A percentile compares a stretch with the other conserved stretches of the same genome.
Conservation (phyloP, 139 green algal species). For the Desmodesmus armatus region DNA sequence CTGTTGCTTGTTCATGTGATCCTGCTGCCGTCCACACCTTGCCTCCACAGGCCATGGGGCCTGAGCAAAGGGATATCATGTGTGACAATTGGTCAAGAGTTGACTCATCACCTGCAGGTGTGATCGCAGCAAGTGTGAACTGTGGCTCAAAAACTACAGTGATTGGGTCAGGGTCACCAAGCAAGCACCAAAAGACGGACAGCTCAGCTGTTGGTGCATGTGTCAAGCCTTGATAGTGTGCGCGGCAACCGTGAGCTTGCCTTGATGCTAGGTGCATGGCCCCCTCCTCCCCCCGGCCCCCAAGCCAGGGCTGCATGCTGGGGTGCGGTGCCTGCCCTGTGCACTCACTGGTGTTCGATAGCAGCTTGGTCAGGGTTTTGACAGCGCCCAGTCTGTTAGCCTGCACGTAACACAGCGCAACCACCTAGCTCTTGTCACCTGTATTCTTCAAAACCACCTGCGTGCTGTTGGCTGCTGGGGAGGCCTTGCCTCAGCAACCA, state of each 20-base stretch:
- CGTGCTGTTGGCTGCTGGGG: no score
- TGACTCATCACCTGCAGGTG: slow-evolving; percentile 69
- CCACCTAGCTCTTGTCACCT: no score
- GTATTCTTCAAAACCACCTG: no score
- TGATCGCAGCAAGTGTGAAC: not conserved
- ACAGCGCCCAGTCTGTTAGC: not conserved
- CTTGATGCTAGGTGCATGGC: not conserved
- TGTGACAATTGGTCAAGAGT: slow-evolving; percentile 60
- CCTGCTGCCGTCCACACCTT: slow-evolving; percentile 54
- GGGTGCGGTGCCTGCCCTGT: no score
- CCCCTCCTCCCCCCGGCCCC: no score
- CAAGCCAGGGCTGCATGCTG: not conserved
- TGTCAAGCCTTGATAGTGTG: not conserved
- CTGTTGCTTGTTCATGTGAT: no score
- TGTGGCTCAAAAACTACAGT: not conserved
- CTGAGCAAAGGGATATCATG: slow-evolving; percentile 75
- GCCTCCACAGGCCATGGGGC: slow-evolving; percentile 63
- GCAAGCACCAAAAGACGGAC: no score
- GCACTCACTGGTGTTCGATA: slow-evolving; percentile 37
- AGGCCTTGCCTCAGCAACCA: no score
- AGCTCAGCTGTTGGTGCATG: not conserved
- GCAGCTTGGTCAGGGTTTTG: slow-evolving; percentile 24
- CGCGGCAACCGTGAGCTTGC: not conserved
- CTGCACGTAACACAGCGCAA: not conserved
- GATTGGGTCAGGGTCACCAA: no score